Conservation (phyloP, 495 filamentous ascomycete genomes). For the Talaromyces stipitatus region DNA sequence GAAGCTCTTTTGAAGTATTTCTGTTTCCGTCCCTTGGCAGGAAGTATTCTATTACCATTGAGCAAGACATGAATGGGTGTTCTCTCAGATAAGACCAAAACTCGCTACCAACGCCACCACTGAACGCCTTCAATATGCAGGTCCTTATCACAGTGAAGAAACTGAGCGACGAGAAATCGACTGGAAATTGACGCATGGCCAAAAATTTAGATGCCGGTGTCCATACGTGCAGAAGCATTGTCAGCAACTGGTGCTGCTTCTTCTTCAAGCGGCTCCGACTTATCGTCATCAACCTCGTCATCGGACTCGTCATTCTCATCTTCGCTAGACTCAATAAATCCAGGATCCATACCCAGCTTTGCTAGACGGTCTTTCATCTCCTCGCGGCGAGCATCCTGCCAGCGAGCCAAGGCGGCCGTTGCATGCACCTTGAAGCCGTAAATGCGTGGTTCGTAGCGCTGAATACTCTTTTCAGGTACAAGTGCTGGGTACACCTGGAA, state of each 20-base stretch:
- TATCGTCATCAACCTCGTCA: conserved; percentile 39
- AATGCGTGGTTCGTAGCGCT: conserved; percentile 79
- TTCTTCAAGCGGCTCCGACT: conserved; percentile 18
- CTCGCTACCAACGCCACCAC: conserved; percentile 1
- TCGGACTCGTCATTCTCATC: conserved; percentile 38
- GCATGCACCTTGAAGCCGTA: conserved; percentile 96
- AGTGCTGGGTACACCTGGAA: conserved; percentile 96
- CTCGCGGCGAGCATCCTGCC: conserved; percentile 76
- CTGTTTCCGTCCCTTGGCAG: background rate
- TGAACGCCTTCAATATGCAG: conserved; percentile 5
- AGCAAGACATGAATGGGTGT: background rate
- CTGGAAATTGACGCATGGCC: background rate
- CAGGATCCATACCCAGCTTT: conserved; percentile 44
- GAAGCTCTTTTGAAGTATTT: background rate
- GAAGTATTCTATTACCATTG: background rate
- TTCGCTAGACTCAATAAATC: conserved; percentile 50
- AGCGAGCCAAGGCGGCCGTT: conserved; percentile 76
- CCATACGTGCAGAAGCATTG: conserved; percentile 36
- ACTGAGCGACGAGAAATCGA: background rate
- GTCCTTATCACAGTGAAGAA: background rate
- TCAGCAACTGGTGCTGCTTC: conserved; percentile 28
- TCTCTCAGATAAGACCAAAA: background rate
- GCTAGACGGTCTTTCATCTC: conserved; percentile 65
- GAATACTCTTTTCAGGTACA: conserved; percentile 73
- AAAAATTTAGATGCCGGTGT: conserved; percentile 27